Evolutionary conservation across 192 early-diverging fungal species (phyloP), one percentile per base, ranked within the genome.

Genomic region (Oehlia diaphana): DNA sequence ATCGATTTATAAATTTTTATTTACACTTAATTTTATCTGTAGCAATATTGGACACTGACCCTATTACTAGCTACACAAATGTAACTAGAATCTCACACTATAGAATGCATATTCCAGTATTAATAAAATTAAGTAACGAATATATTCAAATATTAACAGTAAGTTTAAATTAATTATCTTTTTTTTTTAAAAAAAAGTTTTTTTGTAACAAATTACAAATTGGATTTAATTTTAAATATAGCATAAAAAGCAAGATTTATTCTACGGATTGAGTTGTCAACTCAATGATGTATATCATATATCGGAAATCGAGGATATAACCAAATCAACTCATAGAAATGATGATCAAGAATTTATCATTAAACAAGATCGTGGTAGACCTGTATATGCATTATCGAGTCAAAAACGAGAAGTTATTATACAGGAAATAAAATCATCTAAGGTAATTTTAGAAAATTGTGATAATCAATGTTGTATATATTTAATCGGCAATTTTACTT

Each of bases 201-300:
- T 28, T 42, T 42, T 42, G 39, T 42, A 64, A 65, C 8, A 65
- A 3, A 65, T 26, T 19, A 58, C 16, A 58, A 5, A 58, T 16
- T 58, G 16, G 16, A 21, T 1, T 58, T 58, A 7, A 58, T 9
- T 49, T 72, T 72, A 28, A 28, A 39, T 87, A 4, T 83, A 88
- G 62, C 82, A 85, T 74, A 91, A 90, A 83, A 88, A 91, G 50
- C 93, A 95, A 80, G 95, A 97, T 68, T 84, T 90, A 26, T 80
- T 96, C 31, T 87, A 90, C 77, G 93, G 92, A 19, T 83, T 93
- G 70, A 90, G 83, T 79, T 90, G 91, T 35, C 87, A 90, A 72
- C 88, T 94, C 67, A 96, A 96, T 78, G 96, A 98, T 80, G 92
- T 96, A 21, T 94, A 91, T 81, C 93, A 94, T 72, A 94, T 97